A percentile compares a stretch with the other conserved stretches of the same genome.
Conservation (phyloP, 2,329 filamentous ascomycete genomes). For the Tolypocladium amazonense region DNA sequence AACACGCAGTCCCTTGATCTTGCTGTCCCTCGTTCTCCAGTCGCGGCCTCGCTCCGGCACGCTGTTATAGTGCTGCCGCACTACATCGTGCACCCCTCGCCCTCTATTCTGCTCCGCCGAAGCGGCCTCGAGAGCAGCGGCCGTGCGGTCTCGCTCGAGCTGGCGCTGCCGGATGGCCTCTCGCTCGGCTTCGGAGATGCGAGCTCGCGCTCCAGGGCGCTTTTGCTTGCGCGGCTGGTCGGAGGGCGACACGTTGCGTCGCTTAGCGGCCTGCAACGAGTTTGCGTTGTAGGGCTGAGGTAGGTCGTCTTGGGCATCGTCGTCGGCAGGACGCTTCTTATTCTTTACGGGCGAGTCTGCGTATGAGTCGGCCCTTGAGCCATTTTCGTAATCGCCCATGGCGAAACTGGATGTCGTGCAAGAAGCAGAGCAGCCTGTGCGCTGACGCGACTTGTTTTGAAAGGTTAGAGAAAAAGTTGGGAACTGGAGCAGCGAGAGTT, state of each 20-base stretch:
- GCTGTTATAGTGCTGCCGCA: conserved; percentile 89
- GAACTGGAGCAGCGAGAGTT: neutral
- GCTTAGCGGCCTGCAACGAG: conserved; percentile 46
- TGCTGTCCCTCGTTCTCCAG: conserved; percentile 88
- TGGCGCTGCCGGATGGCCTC: conserved; percentile 56
- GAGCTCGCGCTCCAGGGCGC: conserved; percentile 54
- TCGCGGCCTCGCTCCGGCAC: conserved; percentile 88
- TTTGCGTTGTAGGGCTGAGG: conserved; percentile 52
- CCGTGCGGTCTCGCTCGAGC: conserved; percentile 41
- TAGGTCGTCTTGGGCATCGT: conserved; percentile 31
- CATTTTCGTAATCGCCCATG: conserved; percentile 1
- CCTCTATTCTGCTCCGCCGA: conserved; percentile 28
- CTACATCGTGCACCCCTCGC: conserved; percentile 65
- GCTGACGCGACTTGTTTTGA: neutral
- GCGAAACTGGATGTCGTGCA: neutral
- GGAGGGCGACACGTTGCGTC: conserved; percentile 44
- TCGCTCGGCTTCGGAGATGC: conserved; percentile 56
- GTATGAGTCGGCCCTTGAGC: neutral
- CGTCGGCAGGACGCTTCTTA: conserved; percentile 20
- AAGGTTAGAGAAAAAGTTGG: neutral
- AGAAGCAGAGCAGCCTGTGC: neutral
- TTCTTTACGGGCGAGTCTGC: conserved; percentile 2
- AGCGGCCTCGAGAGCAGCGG: conserved; percentile 23
- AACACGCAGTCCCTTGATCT: conserved; percentile 85
- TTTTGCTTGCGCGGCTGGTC: conserved; percentile 55